Base-by-base conservation (phyloP, 352 stramenopile genomes). In the Aphanomyces stellatus region DNA sequence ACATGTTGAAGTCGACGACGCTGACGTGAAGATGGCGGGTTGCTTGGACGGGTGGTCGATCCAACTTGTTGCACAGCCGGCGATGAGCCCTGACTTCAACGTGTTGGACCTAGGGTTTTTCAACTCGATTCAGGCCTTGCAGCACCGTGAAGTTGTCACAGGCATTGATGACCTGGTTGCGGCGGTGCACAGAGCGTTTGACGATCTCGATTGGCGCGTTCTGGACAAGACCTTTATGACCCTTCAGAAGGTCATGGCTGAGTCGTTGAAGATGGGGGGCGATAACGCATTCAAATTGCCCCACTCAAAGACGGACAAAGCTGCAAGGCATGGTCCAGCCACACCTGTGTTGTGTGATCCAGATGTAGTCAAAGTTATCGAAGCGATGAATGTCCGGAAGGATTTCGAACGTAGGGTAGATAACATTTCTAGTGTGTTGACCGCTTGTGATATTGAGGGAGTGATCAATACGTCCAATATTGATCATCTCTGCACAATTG, bases 51-150 rank as follows among this genome's bases (percentile, higher is more conserved):
- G 37, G 10, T 43, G 37, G 37, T 17, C 37, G 37, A 43, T 43
- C 10, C 37, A 43, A 17, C 37, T 43, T 17, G 17, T 17, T 17
- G 37, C 37, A 43, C 37, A 43, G 37, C 37, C 37, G 37, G 37
- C 37, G 37, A 43, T 43, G 37, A 43, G 37, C 37, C 37, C 37
- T 17, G 37, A 43, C 37, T 43, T 43, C 37, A 43, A 43, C 37
- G 37, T 43, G 10, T 43, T 43, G 37, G 37, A 43, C 37, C 37
- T 73, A 6, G 67, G 60, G 15, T 70, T 70, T n/a, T 76, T 78
- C 37, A 33, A 55, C 8, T 69, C 69, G 0, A 66, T 75, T 10
- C 65, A 79, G 60, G 41, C 42, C 0, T 30, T 73, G 3, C 71
- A 75, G 25, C 15, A 28, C 7, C 15, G 22, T 19, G 22, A 19